These are phyloP conservation scores for Berberis thunbergii DNA, from an alignment of 164 flowering plant species.

Conservation along the genomic window DNA sequence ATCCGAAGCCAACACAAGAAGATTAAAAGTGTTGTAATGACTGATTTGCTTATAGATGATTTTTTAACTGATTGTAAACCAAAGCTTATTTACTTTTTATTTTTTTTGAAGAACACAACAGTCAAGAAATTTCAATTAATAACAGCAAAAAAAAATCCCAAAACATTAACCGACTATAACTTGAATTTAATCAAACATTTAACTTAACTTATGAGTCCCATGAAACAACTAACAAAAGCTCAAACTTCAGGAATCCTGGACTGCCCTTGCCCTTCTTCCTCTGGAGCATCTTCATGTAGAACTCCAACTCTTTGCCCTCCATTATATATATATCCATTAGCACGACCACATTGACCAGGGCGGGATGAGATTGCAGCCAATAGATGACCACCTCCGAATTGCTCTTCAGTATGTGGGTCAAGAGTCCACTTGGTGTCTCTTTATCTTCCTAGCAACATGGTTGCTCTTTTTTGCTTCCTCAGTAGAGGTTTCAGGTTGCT, in stretches of 20 bases:
- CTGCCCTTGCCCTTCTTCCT: slow-evolving; percentile 29
- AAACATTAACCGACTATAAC: too few species aligned
- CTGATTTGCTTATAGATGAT: too few species aligned
- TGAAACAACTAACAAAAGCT: background rate
- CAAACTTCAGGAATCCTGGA: too few species aligned
- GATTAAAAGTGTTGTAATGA: too few species aligned
- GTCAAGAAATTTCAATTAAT: too few species aligned
- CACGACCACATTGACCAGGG: slow-evolving; percentile 30
- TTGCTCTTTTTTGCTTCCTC: slow-evolving; percentile 20
- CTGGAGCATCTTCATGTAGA: slow-evolving; percentile 23
- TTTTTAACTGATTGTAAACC: too few species aligned
- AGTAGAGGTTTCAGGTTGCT: background rate
- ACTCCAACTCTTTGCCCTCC: slow-evolving; percentile 31
- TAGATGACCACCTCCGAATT: slow-evolving; percentile 22
- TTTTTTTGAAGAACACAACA: too few species aligned
- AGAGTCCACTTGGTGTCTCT: slow-evolving; percentile 19
- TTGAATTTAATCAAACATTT: too few species aligned
- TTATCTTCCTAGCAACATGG: slow-evolving; percentile 20
- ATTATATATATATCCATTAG: slow-evolving; percentile 29
- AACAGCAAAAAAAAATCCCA: too few species aligned
- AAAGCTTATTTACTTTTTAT: too few species aligned
- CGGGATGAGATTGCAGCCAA: slow-evolving; percentile 27
- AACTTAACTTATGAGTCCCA: too few species aligned
- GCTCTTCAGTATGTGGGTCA: slow-evolving; percentile 26
- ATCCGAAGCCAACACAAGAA: too few species aligned